Conservation (phyloP, 1,284 basidiomycete species). For the Exobasidium rhododendri region DNA sequence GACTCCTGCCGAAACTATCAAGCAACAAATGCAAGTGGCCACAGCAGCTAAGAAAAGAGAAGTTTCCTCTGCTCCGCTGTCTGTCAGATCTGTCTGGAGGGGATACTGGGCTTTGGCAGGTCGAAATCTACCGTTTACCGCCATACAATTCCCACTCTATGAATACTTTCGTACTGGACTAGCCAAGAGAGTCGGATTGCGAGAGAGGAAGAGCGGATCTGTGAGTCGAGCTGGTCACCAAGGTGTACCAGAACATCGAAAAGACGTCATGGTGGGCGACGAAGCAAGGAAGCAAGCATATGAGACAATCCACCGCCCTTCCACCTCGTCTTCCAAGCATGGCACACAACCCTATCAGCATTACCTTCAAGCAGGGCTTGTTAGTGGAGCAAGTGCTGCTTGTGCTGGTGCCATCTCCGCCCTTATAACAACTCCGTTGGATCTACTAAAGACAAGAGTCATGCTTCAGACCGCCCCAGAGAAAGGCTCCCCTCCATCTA, state of each 20-base stretch:
- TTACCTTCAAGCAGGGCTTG: conserved; percentile 31
- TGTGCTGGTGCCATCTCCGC: conserved; percentile 82
- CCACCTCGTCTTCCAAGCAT: conserved; percentile 10
- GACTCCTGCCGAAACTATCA: conserved; percentile 47
- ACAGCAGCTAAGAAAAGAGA: conserved; percentile 24
- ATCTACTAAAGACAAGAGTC: conserved; percentile 93
- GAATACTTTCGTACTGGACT: conserved; percentile 31
- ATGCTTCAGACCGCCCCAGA: conserved; percentile 64
- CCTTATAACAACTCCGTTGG: conserved; percentile 85
- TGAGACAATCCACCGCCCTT: not conserved
- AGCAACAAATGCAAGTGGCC: conserved; percentile 41
- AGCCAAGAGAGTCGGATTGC: not conserved
- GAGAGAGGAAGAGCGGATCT: not conserved
- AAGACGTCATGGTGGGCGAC: not conserved
- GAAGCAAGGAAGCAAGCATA: conserved; percentile 8
- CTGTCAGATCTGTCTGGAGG: not conserved
- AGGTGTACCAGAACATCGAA: not conserved
- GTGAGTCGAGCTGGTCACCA: conserved; percentile 7
- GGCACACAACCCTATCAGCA: conserved; percentile 20
- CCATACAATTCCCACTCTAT: conserved; percentile 48
- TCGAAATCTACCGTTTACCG: conserved; percentile 47
- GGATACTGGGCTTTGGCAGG: conserved; percentile 41
- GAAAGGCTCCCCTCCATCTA: not conserved
- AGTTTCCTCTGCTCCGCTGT: not conserved
- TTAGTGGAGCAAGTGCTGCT: conserved; percentile 33